Percentiles rank a stretch among this genome's conserved stretches.
These are phyloP conservation scores for Veloboletus limbatus DNA, from an alignment of 1,284 basidiomycete species.

Conservation along the genomic window DNA sequence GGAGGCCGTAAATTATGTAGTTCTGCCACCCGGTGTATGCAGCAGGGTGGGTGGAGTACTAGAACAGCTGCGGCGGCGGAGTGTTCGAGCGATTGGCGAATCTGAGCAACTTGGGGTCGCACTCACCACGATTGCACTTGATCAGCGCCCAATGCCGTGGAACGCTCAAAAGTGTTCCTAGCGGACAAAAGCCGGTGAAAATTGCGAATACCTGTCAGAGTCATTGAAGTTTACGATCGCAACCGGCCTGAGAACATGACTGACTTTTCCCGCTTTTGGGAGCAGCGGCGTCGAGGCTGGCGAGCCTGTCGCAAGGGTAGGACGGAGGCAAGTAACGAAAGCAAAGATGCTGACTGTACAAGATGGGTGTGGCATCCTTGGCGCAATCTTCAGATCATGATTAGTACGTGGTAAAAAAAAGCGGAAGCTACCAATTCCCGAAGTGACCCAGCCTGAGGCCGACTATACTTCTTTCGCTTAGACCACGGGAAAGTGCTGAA, in stretches of 20 bases:
- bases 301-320: neutral
- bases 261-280: slow-evolving; percentile 11
- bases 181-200: too few relatives aligned
- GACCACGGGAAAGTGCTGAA: slow-evolving; percentile 1
- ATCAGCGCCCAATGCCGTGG: too few relatives aligned
- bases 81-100: neutral
- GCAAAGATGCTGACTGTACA: neutral
- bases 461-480: slow-evolving; percentile 16
- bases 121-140: too few relatives aligned
- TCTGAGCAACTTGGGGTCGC: too few relatives aligned
- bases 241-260: neutral
- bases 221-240: neutral
- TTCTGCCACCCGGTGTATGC: neutral
- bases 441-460: slow-evolving; percentile 5
- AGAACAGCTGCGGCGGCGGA: neutral
- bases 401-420: slow-evolving; percentile 16
- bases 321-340: neutral
- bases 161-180: too few relatives aligned
- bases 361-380: slow-evolving; percentile 2
- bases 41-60: neutral
- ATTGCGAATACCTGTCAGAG: slow-evolving; percentile 3
- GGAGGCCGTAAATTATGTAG: neutral
- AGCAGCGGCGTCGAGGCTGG: neutral
- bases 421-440: slow-evolving; percentile 25
- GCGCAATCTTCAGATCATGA: neutral